A percentile compares a stretch with the other conserved stretches of the same genome.
These are phyloP conservation scores for Phymatotrichopsis omnivora DNA, from an alignment of 2,329 filamentous ascomycete species.

Conservation along the genomic window DNA sequence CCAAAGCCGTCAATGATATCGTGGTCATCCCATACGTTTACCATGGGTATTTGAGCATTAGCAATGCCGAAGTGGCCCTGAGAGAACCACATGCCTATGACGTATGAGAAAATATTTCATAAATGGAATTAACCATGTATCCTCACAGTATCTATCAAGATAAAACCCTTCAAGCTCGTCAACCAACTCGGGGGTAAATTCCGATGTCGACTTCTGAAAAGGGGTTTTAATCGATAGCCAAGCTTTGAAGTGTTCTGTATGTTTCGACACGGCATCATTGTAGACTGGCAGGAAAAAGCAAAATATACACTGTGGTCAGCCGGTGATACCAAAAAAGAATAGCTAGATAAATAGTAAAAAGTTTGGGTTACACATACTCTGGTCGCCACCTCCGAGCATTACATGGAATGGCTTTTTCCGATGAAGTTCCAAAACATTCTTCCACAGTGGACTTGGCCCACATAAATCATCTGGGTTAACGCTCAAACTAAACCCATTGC, in stretches of 20 bases:
- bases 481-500: slow-evolving; percentile 84
- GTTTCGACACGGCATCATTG: slow-evolving; percentile 70
- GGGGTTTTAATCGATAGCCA: slow-evolving; percentile 78
- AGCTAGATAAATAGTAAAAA: not conserved
- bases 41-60: slow-evolving; percentile 90
- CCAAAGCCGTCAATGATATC: slow-evolving; percentile 87
- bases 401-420: slow-evolving; percentile 90
- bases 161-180: slow-evolving; percentile 83
- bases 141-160: slow-evolving; percentile 62
- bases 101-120: slow-evolving; percentile 9
- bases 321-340: not conserved
- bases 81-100: slow-evolving; percentile 69
- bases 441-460: slow-evolving; percentile 92
- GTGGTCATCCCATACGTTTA: slow-evolving; percentile 97
- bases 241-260: slow-evolving; percentile 66
- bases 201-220: slow-evolving; percentile 64
- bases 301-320: not conserved
- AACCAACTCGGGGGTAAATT: slow-evolving; percentile 73
- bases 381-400: slow-evolving; percentile 94
- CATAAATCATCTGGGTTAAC: slow-evolving; percentile 71
- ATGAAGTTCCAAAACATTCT: slow-evolving; percentile 63
- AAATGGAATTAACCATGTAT: not conserved
- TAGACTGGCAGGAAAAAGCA: slow-evolving; percentile 52
- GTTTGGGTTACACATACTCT: slow-evolving; percentile 41
- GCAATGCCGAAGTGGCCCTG: slow-evolving; percentile 90